These are phyloP conservation scores for Cutaneotrichosporon daszewskae DNA, from an alignment of 1,284 basidiomycete genomes.

Conservation along the genomic window DNA sequence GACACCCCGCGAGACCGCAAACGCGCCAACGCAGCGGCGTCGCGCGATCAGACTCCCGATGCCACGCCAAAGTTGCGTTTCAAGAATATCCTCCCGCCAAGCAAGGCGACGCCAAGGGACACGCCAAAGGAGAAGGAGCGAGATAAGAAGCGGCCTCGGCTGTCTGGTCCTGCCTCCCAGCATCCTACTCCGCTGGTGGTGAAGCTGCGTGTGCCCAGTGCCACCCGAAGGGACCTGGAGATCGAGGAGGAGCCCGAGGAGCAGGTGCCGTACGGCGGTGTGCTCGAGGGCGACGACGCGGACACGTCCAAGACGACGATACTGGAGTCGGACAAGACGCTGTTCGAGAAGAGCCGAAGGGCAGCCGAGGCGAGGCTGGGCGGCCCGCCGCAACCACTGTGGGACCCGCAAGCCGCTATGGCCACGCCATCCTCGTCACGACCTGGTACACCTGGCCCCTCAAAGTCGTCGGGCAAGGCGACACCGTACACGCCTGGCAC, in stretches of 20 bases:
- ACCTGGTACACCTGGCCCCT: constrained; percentile 4
- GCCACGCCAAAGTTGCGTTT: constrained; percentile 9
- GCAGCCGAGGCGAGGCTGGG: constrained; percentile 58
- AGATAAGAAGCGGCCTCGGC: constrained; percentile 1
- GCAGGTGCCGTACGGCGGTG: constrained; percentile 66
- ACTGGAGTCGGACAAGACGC: constrained; percentile 60
- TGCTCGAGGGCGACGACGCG: constrained; percentile 65
- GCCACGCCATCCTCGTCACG: too few relatives aligned
- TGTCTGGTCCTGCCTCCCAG: background rate
- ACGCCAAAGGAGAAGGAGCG: constrained; percentile 5
- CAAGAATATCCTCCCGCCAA: background rate
- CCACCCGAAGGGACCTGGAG: constrained; percentile 23
- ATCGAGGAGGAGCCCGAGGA: constrained; percentile 41
- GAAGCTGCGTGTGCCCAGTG: constrained; percentile 29
- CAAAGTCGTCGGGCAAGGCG: constrained; percentile 2
- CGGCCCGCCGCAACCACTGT: constrained; percentile 27
- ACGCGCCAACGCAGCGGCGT: background rate
- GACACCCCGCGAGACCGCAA: constrained; percentile 9
- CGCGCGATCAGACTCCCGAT: constrained; percentile 1
- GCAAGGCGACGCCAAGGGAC: background rate
- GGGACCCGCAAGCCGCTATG: constrained; percentile 20
- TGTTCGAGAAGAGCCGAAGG: constrained; percentile 67
- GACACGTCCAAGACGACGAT: constrained; percentile 70
- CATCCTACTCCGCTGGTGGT: constrained; percentile 15
- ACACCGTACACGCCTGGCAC: constrained; percentile 9